Conservation (phyloP, 371 early-diverging fungal genomes). For the Rhizopus arrhizus region DNA sequence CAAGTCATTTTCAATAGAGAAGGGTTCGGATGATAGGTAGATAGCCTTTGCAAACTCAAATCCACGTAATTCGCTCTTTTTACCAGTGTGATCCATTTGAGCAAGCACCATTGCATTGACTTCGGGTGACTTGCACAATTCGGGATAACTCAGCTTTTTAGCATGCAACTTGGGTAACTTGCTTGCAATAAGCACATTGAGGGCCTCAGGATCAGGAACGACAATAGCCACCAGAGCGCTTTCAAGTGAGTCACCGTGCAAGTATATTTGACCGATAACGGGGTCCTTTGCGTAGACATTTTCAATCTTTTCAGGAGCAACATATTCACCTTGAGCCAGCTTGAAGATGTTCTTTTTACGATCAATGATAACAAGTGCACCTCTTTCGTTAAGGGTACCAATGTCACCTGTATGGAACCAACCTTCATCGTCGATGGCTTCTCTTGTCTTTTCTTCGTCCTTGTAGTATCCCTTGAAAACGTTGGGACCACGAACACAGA, state of each 20-base stretch:
- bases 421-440: conserved; percentile 80
- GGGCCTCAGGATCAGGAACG: conserved; percentile 78
- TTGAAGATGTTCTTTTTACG: conserved; percentile 98
- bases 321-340: conserved; percentile 90
- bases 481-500: conserved; percentile 85
- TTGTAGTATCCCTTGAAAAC: conserved; percentile 85
- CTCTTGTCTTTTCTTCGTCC: conserved; percentile 79
- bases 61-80: conserved; percentile 58
- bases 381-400: conserved; percentile 73
- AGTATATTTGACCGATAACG: conserved; percentile 66
- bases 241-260: conserved; percentile 88
- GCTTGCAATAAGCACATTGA: conserved; percentile 48
- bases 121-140: conserved; percentile 60
- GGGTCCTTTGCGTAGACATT: conserved; percentile 60
- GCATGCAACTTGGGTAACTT: conserved; percentile 35
- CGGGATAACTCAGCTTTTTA: conserved; percentile 35
- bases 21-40: conserved; percentile 53
- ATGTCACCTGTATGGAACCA: conserved; percentile 95
- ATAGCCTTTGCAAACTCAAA: conserved; percentile 63
- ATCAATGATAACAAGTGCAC: conserved; percentile 82
- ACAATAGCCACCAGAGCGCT: conserved; percentile 79
- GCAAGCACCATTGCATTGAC: conserved; percentile 62
- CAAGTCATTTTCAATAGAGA: conserved; percentile 60
- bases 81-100: conserved; percentile 63
- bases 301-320: conserved; percentile 97